Conservation (phyloP, 2,329 filamentous ascomycete genomes). For the Paecilomyces formosus region DNA sequence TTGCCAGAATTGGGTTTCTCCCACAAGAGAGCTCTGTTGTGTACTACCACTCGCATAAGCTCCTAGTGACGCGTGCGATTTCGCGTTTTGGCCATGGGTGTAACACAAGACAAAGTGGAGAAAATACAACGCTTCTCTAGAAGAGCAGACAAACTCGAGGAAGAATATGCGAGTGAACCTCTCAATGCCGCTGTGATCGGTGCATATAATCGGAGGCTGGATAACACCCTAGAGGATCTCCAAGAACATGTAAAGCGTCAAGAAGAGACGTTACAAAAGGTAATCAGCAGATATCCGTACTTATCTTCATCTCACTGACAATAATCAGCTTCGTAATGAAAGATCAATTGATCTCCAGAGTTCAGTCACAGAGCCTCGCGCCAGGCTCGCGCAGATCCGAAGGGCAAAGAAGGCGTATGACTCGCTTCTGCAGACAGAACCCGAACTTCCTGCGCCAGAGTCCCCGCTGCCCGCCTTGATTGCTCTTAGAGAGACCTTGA, state of each 20-base stretch:
- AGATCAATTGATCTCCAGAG: conserved; percentile 23
- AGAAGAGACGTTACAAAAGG: conserved; percentile 40
- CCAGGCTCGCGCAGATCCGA: conserved; percentile 40
- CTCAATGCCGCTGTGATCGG: conserved; percentile 20
- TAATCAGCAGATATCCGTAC: conserved; percentile 15
- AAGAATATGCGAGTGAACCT: conserved; percentile 21
- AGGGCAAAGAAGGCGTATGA: conserved; percentile 59
- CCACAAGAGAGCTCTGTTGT: not conserved
- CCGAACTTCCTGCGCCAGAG: conserved; percentile 57
- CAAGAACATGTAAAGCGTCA: conserved; percentile 46
- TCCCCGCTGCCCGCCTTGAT: conserved; percentile 66
- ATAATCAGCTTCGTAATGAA: conserved; percentile 24
- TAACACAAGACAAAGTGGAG: conserved; percentile 22
- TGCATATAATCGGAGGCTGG: conserved; percentile 39
- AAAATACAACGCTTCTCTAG: conserved; percentile 28
- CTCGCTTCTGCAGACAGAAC: conserved; percentile 52
- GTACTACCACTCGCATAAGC: not conserved
- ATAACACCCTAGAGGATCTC: conserved; percentile 61
- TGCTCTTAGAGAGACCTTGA: conserved; percentile 60
- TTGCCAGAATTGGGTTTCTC: not conserved
- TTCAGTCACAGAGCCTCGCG: conserved; percentile 18
- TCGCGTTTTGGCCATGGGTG: conserved; percentile 16
- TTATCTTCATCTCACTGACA: conserved; percentile 8
- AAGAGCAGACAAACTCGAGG: conserved; percentile 26
- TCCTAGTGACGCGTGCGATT: not conserved